Base-by-base conservation (phyloP, 2,329 filamentous ascomycete genomes). In the Xylaria sp. region DNA sequence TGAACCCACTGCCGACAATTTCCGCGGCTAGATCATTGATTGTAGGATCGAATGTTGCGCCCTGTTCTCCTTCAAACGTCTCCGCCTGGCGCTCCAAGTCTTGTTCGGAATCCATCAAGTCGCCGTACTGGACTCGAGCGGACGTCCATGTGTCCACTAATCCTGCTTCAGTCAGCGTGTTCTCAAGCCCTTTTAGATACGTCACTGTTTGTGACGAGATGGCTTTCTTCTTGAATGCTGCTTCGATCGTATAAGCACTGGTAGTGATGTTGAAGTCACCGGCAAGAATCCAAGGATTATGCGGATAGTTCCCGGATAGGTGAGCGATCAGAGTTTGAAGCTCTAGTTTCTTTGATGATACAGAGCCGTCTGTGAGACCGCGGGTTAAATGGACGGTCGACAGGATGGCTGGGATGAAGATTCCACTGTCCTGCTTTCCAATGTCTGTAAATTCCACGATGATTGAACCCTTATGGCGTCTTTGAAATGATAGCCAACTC, bases 221-320 rank as follows among this genome's bases (percentile, higher is more conserved):
- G 5, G 81, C 77, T n/a, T 84, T 84, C 60, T 81, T 83, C 64
- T 83, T 81, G 1, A 86, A 70, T 0, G 89, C 87, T 4, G 80
- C 78, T 12, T 85, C 79, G 39, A 91, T 84, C 0, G 87, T 87
- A 60, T 82, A 81, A 1, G 81, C 78, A 0, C 89, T 91, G 0
- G 88, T 90, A 7, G 85, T 81, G 28, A 91, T 79, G 72, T 91
- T 91, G 75, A 91, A 89, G 73, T 91, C 89, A 3, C 90, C 90
- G 0, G 86, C 85, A 23, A 92, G 72, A 4, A 91, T 79, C 81
- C 85, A 88, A 4, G 86, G 82, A 43, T 84, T 81, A 0, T 76
- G 63, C 1, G 78, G 69, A 55, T 87, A 84, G 0, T 77, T 72
- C 0, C 69, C 71, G 0, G 77, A 74, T 18, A 91, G 71, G 73